Evolutionary conservation across 148 eudicot species (phyloP), one percentile per base, ranked within the genome.

Genomic region (Fagopyrum homotropicum): DNA sequence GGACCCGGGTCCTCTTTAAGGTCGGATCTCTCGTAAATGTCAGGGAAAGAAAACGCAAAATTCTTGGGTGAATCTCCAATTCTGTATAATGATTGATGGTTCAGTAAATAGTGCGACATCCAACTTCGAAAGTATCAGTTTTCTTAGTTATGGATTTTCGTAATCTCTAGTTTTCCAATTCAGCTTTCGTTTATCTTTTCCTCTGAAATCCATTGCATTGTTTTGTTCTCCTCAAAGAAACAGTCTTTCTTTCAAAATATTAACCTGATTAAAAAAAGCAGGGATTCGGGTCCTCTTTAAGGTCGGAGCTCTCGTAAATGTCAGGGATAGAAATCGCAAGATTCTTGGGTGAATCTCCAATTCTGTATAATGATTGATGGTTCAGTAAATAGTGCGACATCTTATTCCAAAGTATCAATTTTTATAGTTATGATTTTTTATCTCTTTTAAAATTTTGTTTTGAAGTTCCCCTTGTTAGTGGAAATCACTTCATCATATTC

Each of bases 311-410:
- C 78, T 84, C 68, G 72, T 75, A 66, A 75, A 82, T 69, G 22
- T 76, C 77, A 75, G 82, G 83, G 82, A 80, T 30, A 78, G 26
- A 0, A 22, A 4, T 61, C 35, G 78, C 78, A 80, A 75, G 54
- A 73, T 82, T 77, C 76, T 80, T 71, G 84, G 84, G 82, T 80
- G 87, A 85, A 80, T 80, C 81, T 79, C 59, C 51, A 15, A 60
- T 68, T 74, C 30, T 16, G 43, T 30, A 35, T 49, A 45, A 45
- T 35, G 78, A 80, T 59, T 60, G 22, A 72, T 54, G 85, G 82
- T 85, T 85, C 82, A 80, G 77, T 85, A 82, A 76, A 82, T 73
- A 72, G 80, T 82, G 82, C 30, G 2, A 82, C 73, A 84, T 76
- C 68, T 7, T 0, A 1, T 0, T 35, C 40, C 4, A 12, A 4